Evolutionary conservation across 2,329 filamentous ascomycete genomes (phyloP), one percentile per base, ranked within the genome.

Genomic region (Paramyrothecium roridum): DNA sequence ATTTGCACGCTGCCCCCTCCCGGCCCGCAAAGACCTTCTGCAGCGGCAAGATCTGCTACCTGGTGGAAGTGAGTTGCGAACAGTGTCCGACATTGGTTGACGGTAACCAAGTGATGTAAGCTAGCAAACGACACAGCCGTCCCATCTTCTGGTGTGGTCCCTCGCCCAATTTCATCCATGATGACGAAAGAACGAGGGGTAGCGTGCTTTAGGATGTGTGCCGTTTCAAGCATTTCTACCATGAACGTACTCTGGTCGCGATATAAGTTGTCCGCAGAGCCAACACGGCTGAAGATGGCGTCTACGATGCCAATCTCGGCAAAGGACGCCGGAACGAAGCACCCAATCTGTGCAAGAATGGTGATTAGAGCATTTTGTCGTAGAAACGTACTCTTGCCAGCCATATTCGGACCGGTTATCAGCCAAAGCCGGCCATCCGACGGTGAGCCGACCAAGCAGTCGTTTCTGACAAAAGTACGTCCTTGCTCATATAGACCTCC

Each of bases 141-240:
- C 2, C 95, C 95, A 69, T 98, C 95, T 65, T 93, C 89, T 0
- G 93, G 92, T 20, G 95, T 96, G 0, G 96, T 99, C 10, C 95
- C 95, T 50, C 95, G 83, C 1, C 95, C 95, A 40, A 99, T 90
- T 76, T 99, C 95, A 70, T 99, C 95, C 93, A 99, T 98, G 70
- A 99, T 93, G 57, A 95, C 93, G 65, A 99, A 96, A 0, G 89
- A 95, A 22, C 88, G 82, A 2, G 86, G 75, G 1, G 93, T 98
- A 0, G 95, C 93, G 61, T 90, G 82, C 57, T 88, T 90, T 52
- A 99, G 80, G 53, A 99, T 99, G 23, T 89, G 82, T 2, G 93
- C 93, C 20, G 95, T 96, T 74, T 99, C 95, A 2, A 97, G 82
- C 95, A 99, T 99, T 75, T 99, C 95, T 1, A 98, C 91, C 95